A percentile compares a stretch with the other conserved stretches of the same genome.
Evolutionary conservation across 768 basidiomycete species (phyloP).

Genomic region (Termitomyces sp.): DNA sequence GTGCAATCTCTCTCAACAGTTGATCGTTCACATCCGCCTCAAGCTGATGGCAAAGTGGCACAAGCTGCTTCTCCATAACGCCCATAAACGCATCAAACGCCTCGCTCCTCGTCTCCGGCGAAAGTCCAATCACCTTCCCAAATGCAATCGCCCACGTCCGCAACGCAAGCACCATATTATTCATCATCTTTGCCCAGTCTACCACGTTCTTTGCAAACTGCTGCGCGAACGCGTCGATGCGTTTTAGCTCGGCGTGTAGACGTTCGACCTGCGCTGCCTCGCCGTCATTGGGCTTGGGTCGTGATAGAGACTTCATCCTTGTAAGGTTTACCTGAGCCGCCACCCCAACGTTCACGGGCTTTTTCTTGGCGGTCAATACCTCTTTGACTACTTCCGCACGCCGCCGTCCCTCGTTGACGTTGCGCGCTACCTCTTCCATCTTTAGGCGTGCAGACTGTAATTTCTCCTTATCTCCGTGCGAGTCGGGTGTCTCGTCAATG

Average conservation of each 20-base stretch:
- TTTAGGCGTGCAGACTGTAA: constrained; percentile 48
- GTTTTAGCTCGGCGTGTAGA: constrained; percentile 55
- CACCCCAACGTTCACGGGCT: constrained; percentile 41
- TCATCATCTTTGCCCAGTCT: constrained; percentile 58
- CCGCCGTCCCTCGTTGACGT: constrained; percentile 76
- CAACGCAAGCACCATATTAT: constrained; percentile 44
- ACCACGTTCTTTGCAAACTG: constrained; percentile 59
- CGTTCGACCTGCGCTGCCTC: constrained; percentile 52
- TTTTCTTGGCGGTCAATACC: constrained; percentile 50
- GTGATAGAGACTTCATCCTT: constrained; percentile 55
- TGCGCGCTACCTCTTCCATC: constrained; percentile 71
- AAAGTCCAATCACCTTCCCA: constrained; percentile 63
- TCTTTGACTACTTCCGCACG: constrained; percentile 78
- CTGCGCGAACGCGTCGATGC: constrained; percentile 54
- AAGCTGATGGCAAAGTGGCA: constrained; percentile 49
- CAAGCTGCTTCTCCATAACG: constrained; percentile 52
- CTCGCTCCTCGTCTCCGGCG: constrained; percentile 43
- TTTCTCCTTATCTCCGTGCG: constrained; percentile 62
- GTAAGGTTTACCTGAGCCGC: constrained; percentile 52
- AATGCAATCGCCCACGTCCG: constrained; percentile 64
- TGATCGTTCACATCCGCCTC: constrained; percentile 49
- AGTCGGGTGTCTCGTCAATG: constrained; percentile 68
- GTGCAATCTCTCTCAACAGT: constrained; percentile 55
- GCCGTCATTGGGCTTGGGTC: constrained; percentile 10
- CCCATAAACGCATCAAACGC: constrained; percentile 70